These are phyloP conservation scores for Jaapia argillacea DNA, from an alignment of 768 basidiomycete genomes.

Conservation along the genomic window DNA sequence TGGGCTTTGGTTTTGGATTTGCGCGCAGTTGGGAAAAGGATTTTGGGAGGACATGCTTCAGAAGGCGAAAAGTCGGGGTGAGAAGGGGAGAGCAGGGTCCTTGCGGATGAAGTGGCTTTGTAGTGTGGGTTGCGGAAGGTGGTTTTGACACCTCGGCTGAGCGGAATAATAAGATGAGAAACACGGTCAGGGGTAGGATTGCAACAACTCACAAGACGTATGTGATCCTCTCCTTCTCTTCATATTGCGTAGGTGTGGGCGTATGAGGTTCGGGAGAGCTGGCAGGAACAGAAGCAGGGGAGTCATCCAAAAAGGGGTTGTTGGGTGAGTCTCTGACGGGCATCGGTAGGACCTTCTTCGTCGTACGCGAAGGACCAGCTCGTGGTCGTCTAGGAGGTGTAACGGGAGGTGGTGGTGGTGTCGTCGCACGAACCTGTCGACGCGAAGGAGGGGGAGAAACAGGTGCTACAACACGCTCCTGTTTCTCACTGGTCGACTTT, in stretches of 20 bases:
- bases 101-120: conserved; percentile 35
- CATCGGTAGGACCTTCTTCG: conserved; percentile 14
- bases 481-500: conserved; percentile 23
- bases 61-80: conserved; percentile 60
- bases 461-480: conserved; percentile 30
- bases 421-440: conserved; percentile 25
- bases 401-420: conserved; percentile 9
- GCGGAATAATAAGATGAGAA: neutral
- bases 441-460: conserved; percentile 63
- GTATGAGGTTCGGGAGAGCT: conserved; percentile 24
- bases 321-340: conserved; percentile 52
- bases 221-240: conserved; percentile 54
- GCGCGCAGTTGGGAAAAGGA: conserved; percentile 38
- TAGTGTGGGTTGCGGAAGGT: conserved; percentile 57
- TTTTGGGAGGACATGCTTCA: conserved; percentile 42
- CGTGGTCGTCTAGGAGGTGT: conserved; percentile 18
- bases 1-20: conserved; percentile 15
- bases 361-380: conserved; percentile 30
- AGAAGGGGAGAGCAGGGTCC: conserved; percentile 44
- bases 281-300: conserved; percentile 19
- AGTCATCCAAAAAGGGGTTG: conserved; percentile 57
- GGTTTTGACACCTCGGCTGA: conserved; percentile 58
- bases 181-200: neutral
- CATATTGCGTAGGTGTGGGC: conserved; percentile 21
- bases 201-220: conserved; percentile 58